A percentile compares a stretch with the other conserved stretches of the same genome.
Evolutionary conservation across 768 basidiomycete species (phyloP).

Genomic region (Serpula lacrymans): DNA sequence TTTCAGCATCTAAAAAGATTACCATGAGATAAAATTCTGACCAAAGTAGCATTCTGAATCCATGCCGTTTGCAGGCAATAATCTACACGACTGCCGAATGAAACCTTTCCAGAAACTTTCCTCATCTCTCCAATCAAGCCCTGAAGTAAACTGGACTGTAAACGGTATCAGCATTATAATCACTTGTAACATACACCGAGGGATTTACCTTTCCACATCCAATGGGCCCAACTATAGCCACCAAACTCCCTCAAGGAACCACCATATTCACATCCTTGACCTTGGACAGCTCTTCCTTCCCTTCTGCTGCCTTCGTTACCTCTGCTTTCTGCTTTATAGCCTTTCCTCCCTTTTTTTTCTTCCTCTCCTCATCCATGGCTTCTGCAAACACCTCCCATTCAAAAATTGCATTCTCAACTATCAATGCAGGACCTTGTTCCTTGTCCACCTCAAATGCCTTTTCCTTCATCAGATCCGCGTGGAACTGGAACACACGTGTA

Average conservation of each 20-base stretch:
- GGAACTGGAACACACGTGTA: conserved; percentile 40
- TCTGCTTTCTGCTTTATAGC: conserved; percentile 8
- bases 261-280: conserved; percentile 48
- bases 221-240: conserved; percentile 65
- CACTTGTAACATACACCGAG: background rate
- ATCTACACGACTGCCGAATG: conserved; percentile 60
- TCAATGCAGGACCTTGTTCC: conserved; percentile 44
- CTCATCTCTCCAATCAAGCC: conserved; percentile 74
- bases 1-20: background rate
- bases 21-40: conserved; percentile 13
- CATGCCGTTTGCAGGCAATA: conserved; percentile 76
- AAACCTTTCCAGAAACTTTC: conserved; percentile 44
- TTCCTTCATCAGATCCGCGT: conserved; percentile 48
- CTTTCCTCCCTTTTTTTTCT: conserved; percentile 9
- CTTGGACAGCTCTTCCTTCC: conserved; percentile 39
- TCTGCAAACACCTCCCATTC: conserved; percentile 51
- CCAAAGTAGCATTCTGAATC: conserved; percentile 70
- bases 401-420: conserved; percentile 54
- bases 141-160: conserved; percentile 51
- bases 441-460: conserved; percentile 42
- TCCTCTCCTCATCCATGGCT: conserved; percentile 12
- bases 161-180: background rate
- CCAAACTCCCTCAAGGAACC: conserved; percentile 54
- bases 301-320: conserved; percentile 9
- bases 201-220: conserved; percentile 57